Percentiles rank a stretch among this genome's conserved stretches.
These are phyloP conservation scores for Hymenochaete sp. DNA, from an alignment of 1,284 basidiomycete genomes.

Conservation along the genomic window DNA sequence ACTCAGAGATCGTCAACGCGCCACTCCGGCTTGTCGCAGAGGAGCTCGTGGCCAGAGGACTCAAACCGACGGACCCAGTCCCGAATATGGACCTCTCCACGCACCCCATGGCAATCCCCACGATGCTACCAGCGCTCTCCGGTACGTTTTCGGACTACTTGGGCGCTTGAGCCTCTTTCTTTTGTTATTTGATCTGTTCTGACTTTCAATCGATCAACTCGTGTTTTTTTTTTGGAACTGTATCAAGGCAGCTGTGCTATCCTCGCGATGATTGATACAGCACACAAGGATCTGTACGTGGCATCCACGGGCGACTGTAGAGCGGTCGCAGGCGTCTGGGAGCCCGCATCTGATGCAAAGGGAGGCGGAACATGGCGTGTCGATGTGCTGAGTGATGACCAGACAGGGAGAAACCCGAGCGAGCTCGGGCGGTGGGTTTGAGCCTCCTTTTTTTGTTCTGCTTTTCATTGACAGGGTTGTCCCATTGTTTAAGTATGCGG, in stretches of 20 bases:
- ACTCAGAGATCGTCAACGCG: constrained; percentile 69
- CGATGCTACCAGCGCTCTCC: constrained; percentile 74
- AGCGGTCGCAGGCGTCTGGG: constrained; percentile 92
- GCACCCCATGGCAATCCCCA: constrained; percentile 58
- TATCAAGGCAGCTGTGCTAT: constrained; percentile 77
- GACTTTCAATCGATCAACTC: constrained; percentile 14
- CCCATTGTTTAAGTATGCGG: constrained; percentile 51
- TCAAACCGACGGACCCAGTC: constrained; percentile 23
- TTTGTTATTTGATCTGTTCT: constrained; percentile 1
- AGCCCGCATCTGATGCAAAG: constrained; percentile 41
- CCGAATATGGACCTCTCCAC: constrained; percentile 67
- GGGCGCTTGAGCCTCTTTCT: too few species aligned
- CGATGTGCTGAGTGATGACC: constrained; percentile 89
- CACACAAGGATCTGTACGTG: constrained; percentile 74
- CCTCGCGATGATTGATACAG: constrained; percentile 78
- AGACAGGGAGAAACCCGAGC: constrained; percentile 85
- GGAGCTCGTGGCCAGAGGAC: constrained; percentile 38
- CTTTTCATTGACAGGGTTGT: neutral
- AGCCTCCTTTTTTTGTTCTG: constrained; percentile 1
- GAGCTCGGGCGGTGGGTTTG: constrained; percentile 64
- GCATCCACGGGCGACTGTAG: constrained; percentile 92
- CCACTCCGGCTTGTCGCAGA: constrained; percentile 67
- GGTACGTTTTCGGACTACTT: too few species aligned
- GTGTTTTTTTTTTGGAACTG: too few species aligned
- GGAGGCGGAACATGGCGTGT: constrained; percentile 70